phyloP scores from a whole-genome alignment of 495 filamentous ascomycete genomes.

The Lindgomyces ingoldianus region DNA sequence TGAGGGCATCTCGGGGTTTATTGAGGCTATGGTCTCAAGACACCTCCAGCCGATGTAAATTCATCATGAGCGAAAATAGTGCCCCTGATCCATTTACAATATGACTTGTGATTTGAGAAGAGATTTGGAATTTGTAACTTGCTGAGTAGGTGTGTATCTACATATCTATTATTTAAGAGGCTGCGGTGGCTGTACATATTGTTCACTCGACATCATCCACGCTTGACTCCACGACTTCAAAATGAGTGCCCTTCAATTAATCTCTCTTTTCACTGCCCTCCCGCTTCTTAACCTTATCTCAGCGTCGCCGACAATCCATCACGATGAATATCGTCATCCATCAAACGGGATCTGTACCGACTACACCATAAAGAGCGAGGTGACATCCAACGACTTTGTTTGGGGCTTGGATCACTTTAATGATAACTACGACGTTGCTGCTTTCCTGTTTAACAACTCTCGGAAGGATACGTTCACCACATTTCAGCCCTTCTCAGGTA shows the following conservation, averaged over 20 bases:
- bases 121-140: too few relatives aligned
- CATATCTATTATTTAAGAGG: too few relatives aligned
- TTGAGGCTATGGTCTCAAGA: too few relatives aligned
- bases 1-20: too few relatives aligned
- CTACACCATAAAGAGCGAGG: conserved; percentile 11
- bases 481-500: conserved; percentile 12
- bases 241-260: not conserved
- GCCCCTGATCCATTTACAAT: too few relatives aligned
- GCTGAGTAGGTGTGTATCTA: too few relatives aligned
- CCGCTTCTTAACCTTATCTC: not conserved
- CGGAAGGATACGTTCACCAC: not conserved
- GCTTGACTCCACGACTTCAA: too few relatives aligned
- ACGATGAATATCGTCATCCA: conserved; percentile 7
- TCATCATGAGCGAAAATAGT: too few relatives aligned
- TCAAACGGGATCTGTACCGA: conserved; percentile 30
- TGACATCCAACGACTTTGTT: conserved; percentile 9
- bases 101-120: too few relatives aligned
- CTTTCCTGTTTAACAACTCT: conserved; percentile 7
- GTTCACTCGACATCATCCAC: too few relatives aligned
- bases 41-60: too few relatives aligned
- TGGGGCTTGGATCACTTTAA: conserved; percentile 17
- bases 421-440: conserved; percentile 32
- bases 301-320: not conserved
- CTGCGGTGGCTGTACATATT: too few relatives aligned
- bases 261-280: not conserved